These are phyloP conservation scores for Pleurotus eryngii DNA, from an alignment of 768 basidiomycete genomes.

Conservation along the genomic window DNA sequence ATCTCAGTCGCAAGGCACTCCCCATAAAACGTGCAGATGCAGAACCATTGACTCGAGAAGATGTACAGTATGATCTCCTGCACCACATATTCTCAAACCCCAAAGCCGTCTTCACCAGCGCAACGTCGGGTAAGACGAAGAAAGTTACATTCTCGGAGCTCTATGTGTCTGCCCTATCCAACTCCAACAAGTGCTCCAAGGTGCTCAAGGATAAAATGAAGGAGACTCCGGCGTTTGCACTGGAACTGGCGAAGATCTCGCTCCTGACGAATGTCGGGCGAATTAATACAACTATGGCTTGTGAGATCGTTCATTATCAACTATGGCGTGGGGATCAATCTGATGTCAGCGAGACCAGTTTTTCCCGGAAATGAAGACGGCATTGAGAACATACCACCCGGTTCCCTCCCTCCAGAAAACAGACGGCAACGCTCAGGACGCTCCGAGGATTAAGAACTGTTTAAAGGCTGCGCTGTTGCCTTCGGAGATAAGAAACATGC, in stretches of 20 bases:
- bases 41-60: slow-evolving; percentile 61
- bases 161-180: slow-evolving; percentile 69
- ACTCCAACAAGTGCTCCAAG: slow-evolving; percentile 68
- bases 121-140: slow-evolving; percentile 24
- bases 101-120: slow-evolving; percentile 51
- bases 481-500: slow-evolving; percentile 37
- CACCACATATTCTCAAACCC: slow-evolving; percentile 71
- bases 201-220: slow-evolving; percentile 68
- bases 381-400: slow-evolving; percentile 75
- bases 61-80: slow-evolving; percentile 81
- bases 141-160: slow-evolving; percentile 63
- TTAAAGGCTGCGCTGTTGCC: slow-evolving; percentile 58
- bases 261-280: slow-evolving; percentile 76
- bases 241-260: slow-evolving; percentile 73
- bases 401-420: slow-evolving; percentile 70
- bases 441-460: slow-evolving; percentile 74
- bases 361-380: slow-evolving; percentile 79
- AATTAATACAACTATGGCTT: slow-evolving; percentile 81
- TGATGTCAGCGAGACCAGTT: slow-evolving; percentile 36
- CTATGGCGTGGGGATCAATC: slow-evolving; percentile 7
- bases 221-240: slow-evolving; percentile 54
- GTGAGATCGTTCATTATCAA: slow-evolving; percentile 38
- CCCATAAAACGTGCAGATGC: slow-evolving; percentile 57
- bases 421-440: slow-evolving; percentile 70
- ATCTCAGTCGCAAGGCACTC: slow-evolving; percentile 47